Evolutionary conservation across 192 early-diverging fungal species (phyloP).

Genomic region (Coemansia biformis): DNA sequence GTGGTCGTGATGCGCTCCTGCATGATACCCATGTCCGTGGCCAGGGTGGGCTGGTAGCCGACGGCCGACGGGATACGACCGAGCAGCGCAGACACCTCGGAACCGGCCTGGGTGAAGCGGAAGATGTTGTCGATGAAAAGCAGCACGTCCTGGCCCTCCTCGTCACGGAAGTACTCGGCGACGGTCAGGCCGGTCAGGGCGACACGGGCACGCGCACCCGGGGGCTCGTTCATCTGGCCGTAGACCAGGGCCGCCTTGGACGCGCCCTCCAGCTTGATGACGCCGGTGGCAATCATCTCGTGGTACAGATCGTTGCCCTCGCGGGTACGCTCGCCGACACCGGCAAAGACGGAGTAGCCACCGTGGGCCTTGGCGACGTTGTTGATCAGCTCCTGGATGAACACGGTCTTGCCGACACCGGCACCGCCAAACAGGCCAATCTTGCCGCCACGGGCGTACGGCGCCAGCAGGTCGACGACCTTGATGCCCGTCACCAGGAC

Average conservation of each 20-base stretch:
- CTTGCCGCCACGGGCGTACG: conserved; percentile 96
- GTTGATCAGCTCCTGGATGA: conserved; percentile 99
- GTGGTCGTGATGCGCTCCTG: conserved; percentile 99
- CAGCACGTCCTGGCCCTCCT: conserved; percentile 98
- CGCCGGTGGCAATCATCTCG: conserved; percentile 95
- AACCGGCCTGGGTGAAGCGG: conserved; percentile 99
- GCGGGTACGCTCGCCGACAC: conserved; percentile 98
- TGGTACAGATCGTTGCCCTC: conserved; percentile 99
- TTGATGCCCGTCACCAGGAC: conserved; percentile 97
- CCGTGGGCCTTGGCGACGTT: conserved; percentile 98
- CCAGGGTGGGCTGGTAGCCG: conserved; percentile 98
- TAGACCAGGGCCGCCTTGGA: conserved; percentile 96
- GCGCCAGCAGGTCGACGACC: conserved; percentile 96
- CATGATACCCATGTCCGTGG: conserved; percentile 99
- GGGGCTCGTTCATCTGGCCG: conserved; percentile 99
- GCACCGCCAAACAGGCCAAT: conserved; percentile 99
- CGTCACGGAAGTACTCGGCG: conserved; percentile 99
- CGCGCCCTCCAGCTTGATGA: conserved; percentile 89
- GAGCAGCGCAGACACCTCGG: conserved; percentile 97
- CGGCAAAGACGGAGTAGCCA: conserved; percentile 97
- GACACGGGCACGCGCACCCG: conserved; percentile 97
- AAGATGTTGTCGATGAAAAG: conserved; percentile 99
- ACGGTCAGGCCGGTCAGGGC: conserved; percentile 96
- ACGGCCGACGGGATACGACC: conserved; percentile 99
- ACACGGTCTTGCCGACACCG: conserved; percentile 99